Evolutionary conservation across 2,329 filamentous ascomycete genomes (phyloP).

Genomic region (Aspergillus carbonarius): DNA sequence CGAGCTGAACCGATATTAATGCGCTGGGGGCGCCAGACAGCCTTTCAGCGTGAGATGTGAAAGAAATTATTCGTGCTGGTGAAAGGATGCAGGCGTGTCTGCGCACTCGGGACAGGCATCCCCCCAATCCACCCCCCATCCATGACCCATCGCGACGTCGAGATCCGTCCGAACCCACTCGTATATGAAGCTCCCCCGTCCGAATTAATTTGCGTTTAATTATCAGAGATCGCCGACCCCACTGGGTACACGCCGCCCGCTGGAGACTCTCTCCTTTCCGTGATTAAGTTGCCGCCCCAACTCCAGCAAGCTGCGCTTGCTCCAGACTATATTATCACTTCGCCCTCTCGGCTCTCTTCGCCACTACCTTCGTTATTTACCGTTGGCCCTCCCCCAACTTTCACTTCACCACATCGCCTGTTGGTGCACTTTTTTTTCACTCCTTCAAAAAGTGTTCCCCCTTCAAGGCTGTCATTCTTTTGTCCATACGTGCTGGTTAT

Average conservation of each 20-base stretch:
- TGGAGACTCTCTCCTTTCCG: conserved; percentile 15
- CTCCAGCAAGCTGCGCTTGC: background rate
- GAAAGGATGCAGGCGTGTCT: conserved; percentile 2
- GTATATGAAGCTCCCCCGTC: conserved; percentile 7
- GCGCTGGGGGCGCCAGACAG: background rate
- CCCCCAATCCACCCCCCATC: background rate
- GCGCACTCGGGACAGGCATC: background rate
- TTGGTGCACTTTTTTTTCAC: conserved; percentile 30
- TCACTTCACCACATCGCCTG: conserved; percentile 10
- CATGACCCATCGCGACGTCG: conserved; percentile 1
- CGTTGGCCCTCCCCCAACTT: conserved; percentile 9
- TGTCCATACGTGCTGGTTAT: conserved; percentile 18
- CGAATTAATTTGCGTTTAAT: conserved; percentile 21
- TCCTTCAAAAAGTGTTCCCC: conserved; percentile 32
- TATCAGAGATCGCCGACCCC: conserved; percentile 22
- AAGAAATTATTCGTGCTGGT: background rate
- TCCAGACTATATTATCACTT: conserved; percentile 20
- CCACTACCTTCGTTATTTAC: conserved; percentile 19
- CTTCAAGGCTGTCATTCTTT: conserved; percentile 36
- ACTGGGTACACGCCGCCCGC: conserved; percentile 13
- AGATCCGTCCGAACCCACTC: conserved; percentile 7
- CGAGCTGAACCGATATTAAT: background rate
- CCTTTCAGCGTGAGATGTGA: background rate
- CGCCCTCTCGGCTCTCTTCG: conserved; percentile 10
- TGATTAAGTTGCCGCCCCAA: conserved; percentile 9